Evolutionary conservation across 768 basidiomycete genomes (phyloP), one percentile per base, ranked within the genome.

Genomic region (Xerocomellus intermedius): DNA sequence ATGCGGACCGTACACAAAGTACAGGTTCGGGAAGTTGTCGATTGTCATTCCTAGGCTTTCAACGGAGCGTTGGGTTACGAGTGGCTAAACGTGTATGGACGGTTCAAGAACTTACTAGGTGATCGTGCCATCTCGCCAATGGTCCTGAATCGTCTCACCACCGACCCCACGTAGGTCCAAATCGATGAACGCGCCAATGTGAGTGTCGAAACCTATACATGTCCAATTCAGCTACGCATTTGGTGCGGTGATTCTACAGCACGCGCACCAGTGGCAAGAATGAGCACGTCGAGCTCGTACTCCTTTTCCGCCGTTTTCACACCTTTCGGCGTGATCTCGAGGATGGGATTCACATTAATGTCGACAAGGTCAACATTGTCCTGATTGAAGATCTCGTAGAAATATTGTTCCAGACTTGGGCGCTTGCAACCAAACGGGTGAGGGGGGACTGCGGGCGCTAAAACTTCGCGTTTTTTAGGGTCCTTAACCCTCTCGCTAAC

Each of bases 1-100:
- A 4, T 60, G 62, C 2, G 62, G 55, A 21, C 58, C 58, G 8
- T 64, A 42, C 32, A 50, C 52, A 19, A 61, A 56, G 39, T 26
- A 64, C 1, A 64, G 52, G 41, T 57, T 61, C 24, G 50, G 59
- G 48, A 65, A 55, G 13, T 60, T 60, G 9, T 60, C 53, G 14
- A 61, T 56, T 19, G 59, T 32, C 59, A 59, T 37, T 9, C 58
- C 52, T 3, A 59, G 39, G 19, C 58, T 58, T 39, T 46, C 21
- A 4, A 17, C 9, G 10, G 13, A 5, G 16, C 16, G 5, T 48
- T n/a, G 17, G 14, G 22, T 28, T 17, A 21, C 17, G 7, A 19
- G 8, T 16, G 9, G 8, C 3, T 16, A 17, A 35, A 14, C 5
- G 13, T 9, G 21, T 8, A 26, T 1, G 17, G 48, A 39, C 0